A percentile compares a stretch with the other conserved stretches of the same genome.
These are phyloP conservation scores for Mortierella claussenii DNA, from an alignment of 192 early-diverging fungal species.

Conservation along the genomic window DNA sequence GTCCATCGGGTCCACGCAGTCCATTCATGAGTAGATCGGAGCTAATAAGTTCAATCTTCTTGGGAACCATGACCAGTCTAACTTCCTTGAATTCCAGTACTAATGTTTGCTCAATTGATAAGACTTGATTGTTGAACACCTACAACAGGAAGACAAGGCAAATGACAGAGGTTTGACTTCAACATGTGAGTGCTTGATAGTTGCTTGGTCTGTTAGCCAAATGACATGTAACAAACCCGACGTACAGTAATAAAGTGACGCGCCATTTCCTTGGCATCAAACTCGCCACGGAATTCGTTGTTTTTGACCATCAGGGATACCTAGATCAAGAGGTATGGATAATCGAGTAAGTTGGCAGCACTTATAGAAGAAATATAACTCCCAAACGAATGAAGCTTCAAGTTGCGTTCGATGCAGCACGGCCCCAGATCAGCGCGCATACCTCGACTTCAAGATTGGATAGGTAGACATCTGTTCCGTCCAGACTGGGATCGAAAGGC, in stretches of 20 bases:
- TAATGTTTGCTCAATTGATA: conserved; percentile 78
- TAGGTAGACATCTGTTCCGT: conserved; percentile 50
- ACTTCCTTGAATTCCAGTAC: conserved; percentile 87
- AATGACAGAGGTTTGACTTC: background rate
- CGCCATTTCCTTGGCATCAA: conserved; percentile 81
- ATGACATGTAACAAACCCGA: too few species aligned
- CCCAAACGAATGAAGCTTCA: too few species aligned
- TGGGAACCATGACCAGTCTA: conserved; percentile 62
- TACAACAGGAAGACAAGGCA: conserved; percentile 3
- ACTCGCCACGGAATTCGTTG: conserved; percentile 62
- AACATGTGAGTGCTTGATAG: too few species aligned
- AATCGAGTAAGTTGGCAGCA: too few species aligned
- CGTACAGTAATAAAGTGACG: conserved; percentile 66
- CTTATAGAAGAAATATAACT: too few species aligned
- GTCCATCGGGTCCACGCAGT: conserved; percentile 28
- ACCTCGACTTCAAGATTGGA: conserved; percentile 40
- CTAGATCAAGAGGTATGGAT: conserved; percentile 40
- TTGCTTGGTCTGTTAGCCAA: too few species aligned
- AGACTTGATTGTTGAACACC: conserved; percentile 84
- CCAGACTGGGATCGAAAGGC: conserved; percentile 57
- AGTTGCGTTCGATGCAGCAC: background rate
- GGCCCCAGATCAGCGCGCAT: too few species aligned
- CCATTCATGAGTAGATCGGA: conserved; percentile 62
- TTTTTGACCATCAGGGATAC: conserved; percentile 66
- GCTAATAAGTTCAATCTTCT: conserved; percentile 64